Evolutionary conservation across 345 rosid species (phyloP), one percentile per base, ranked within the genome.

Genomic region (Hevea brasiliensis): DNA sequence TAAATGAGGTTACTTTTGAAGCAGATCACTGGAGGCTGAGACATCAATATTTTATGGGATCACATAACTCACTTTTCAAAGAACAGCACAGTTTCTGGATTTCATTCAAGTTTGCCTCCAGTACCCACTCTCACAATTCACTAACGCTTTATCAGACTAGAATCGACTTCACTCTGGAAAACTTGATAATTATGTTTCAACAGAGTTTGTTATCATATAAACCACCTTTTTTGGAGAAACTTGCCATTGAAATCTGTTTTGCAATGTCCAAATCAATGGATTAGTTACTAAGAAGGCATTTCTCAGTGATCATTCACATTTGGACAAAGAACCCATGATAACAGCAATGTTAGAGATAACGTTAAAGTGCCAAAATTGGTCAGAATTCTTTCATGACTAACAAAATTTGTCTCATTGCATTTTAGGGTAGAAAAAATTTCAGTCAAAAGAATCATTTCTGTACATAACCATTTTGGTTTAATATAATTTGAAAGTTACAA

Each of bases 391-490:
- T 68, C 42, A 48, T 20, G 7, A 70, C 42, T 67, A 48, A 40
- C 53, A 54, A 58, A 37, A 13, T 72, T 50, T 48, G 73, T 24
- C 24, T 42, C 4, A 40, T 47, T 70, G 53, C 58, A 55, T 56
- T 59, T 13, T 1, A 24, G 48, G 13, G 41, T 50, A 26, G 47
- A 69, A 48, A 44, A 24, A 44, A 48, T 53, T 37, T 48, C 9
- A 64, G 65, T 48, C 42, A 71, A 78, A 80, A 70, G 80, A 80
- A 72, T 74, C 53, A 27, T 62, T 51, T 73, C 42, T 20, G 54
- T 76, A 74, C 73, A 65, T 57, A 64, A 75, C 70, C 79, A 76
- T 62, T 72, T 74, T 48, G 83, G 76, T 71, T 65, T 72, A 40
- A 44, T 78, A 77, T 79, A 65, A 53, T 83, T 73, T 61, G 68